Evolutionary conservation across 768 basidiomycete genomes (phyloP).

Genomic region (Tylopilus vinaceipallidus): DNA sequence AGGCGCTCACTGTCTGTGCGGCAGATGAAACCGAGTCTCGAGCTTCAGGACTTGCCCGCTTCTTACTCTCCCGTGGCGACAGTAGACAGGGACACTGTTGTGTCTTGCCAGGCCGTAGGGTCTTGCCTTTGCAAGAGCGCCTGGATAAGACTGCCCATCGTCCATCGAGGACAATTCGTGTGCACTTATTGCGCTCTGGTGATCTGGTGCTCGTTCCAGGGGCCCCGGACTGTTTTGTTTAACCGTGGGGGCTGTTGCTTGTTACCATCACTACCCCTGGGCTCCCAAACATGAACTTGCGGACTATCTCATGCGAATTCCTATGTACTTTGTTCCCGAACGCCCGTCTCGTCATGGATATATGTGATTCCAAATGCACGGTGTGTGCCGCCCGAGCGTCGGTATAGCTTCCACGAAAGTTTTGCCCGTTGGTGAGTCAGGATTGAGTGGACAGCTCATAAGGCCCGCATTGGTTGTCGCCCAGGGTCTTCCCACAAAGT

Average conservation of each 20-base stretch:
- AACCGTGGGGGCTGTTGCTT: conserved; percentile 13
- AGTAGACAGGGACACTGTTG: conserved; percentile 20
- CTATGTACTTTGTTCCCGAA: conserved; percentile 23
- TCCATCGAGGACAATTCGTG: conserved; percentile 24
- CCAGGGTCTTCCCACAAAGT: too few relatives aligned
- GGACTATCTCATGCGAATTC: conserved; percentile 29
- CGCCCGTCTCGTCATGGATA: conserved; percentile 11
- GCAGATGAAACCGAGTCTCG: conserved; percentile 17
- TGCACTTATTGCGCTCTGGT: conserved; percentile 24
- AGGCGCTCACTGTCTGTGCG: too few relatives aligned
- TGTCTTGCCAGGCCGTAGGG: conserved; percentile 25
- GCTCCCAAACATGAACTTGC: conserved; percentile 13
- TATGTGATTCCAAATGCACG: conserved; percentile 11
- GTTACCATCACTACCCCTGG: conserved; percentile 13
- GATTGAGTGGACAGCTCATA: not conserved
- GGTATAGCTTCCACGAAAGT: not conserved
- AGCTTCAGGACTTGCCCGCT: conserved; percentile 20
- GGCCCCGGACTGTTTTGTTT: conserved; percentile 25
- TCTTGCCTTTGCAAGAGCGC: conserved; percentile 20
- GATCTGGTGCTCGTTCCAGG: conserved; percentile 17
- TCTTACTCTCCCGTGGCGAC: conserved; percentile 16
- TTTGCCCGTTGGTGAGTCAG: conserved; percentile 15
- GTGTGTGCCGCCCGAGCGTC: not conserved
- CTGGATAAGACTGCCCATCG: conserved; percentile 18
- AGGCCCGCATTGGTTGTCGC: not conserved